Base-by-base conservation (phyloP, 2,329 filamentous ascomycete genomes). In the Pochonia chlamydosporia region DNA sequence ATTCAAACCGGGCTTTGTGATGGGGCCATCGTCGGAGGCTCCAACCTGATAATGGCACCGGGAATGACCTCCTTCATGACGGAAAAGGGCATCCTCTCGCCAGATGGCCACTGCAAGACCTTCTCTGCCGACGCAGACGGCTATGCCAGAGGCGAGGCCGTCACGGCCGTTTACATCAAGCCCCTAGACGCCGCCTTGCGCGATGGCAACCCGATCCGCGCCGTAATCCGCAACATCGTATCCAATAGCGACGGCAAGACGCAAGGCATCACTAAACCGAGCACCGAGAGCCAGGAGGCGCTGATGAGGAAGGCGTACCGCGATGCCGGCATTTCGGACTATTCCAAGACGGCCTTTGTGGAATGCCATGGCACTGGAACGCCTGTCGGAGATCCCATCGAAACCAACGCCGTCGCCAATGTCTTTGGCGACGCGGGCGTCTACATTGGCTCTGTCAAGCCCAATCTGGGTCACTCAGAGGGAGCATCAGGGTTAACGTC, bases 321-420 rank as follows among this genome's bases (percentile, higher is more conserved):
- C 16, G 45, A 47, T n/a, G 53, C 53, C 4, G 52, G 52, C 2
- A 25, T 47, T 6, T 35, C 46, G 3, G 49, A 51, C 23, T 46
- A 40, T 2, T 30, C 42, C 11, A 51, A 59, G 25, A 57, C 55
- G 4, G 51, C 51, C 5, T 54, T 58, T 23, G 48, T 61, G 3
- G 59, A 63, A 47, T 61, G 59, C 21, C 69, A 72, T 41, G 68
- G 66, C 3, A 71, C 69, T 0, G 67, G 67, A 1, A 72, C 69
- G 3, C 48, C 54, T 2, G 59, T 58, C 1, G 70, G 69, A 1
- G 69, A 72, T 44, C 64, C 66, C 0, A 53, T 61, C 5, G 69
- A 72, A 45, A 59, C 61, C 5, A 39, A 47, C 2, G 66, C 64
- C 3, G 58, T 71, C 5, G 48, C 46, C 1, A 41, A 48, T 3